A percentile compares a stretch with the other conserved stretches of the same genome.
Evolutionary conservation across 2,329 filamentous ascomycete genomes (phyloP).

Genomic region (Aspergillus niger): DNA sequence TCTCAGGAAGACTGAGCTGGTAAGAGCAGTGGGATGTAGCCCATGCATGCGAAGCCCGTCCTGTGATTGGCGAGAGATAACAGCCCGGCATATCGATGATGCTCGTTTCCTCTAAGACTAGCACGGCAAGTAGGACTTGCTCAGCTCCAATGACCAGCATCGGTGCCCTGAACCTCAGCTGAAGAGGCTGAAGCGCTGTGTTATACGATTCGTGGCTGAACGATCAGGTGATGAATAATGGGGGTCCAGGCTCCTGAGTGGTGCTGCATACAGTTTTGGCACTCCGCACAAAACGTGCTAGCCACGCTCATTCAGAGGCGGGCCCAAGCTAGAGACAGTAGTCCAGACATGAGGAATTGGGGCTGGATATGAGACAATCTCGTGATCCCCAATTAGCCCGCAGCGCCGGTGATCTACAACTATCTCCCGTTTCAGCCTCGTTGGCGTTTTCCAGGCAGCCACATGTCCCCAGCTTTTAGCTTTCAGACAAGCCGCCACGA

Average conservation of each 20-base stretch:
- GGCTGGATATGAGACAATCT: not conserved
- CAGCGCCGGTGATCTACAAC: not conserved
- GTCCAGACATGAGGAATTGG: not conserved
- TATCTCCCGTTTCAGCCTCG: not conserved
- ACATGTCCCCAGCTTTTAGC: not conserved
- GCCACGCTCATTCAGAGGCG: not conserved
- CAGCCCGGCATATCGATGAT: not conserved
- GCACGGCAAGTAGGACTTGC: not conserved
- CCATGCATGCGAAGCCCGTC: not conserved
- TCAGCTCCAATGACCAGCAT: not conserved
- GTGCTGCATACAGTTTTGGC: not conserved
- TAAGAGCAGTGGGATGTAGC: not conserved
- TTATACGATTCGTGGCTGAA: not conserved
- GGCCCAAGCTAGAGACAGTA: not conserved
- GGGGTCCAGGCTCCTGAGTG: not conserved
- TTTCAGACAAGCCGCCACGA: not conserved
- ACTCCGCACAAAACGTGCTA: not conserved
- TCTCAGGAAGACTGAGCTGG: not conserved
- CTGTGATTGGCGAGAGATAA: slow-evolving; percentile 13
- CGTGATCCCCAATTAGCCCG: not conserved
- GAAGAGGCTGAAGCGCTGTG: not conserved
- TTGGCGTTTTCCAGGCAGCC: not conserved
- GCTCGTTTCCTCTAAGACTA: not conserved
- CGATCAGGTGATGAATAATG: not conserved
- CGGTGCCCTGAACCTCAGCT: not conserved